A percentile compares a stretch with the other conserved stretches of the same genome.
phyloP scores from a whole-genome alignment of 805 yeast species.

The Candida jianshihensis region DNA sequence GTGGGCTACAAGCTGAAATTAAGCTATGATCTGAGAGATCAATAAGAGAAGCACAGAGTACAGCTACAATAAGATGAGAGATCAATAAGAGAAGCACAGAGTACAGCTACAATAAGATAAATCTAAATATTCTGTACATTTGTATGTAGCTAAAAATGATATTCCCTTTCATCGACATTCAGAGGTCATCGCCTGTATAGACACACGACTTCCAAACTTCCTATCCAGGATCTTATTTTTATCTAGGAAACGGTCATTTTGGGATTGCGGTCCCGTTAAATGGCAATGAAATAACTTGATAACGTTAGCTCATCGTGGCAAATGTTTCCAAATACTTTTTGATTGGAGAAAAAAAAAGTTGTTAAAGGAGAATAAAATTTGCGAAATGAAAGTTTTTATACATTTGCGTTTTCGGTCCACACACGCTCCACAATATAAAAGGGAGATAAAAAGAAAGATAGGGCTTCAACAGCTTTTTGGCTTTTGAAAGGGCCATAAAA shows the following conservation, averaged over 20 bases:
- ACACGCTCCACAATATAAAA: too few species aligned
- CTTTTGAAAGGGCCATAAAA: neutral
- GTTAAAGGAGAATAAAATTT: slow-evolving; percentile 1
- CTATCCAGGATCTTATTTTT: slow-evolving; percentile 22
- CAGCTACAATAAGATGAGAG: slow-evolving; percentile 17
- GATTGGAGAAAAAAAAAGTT: slow-evolving; percentile 21
- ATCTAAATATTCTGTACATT: slow-evolving; percentile 1
- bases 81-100: too few species aligned
- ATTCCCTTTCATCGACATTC: slow-evolving; percentile 27
- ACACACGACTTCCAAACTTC: slow-evolving; percentile 25
- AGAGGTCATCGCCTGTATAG: slow-evolving; percentile 18
- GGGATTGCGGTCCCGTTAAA: slow-evolving; percentile 23
- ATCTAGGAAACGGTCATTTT: slow-evolving; percentile 25
- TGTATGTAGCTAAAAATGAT: slow-evolving; percentile 5
- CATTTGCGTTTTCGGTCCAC: neutral
- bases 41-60: too few species aligned
- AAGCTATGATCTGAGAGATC: slow-evolving; percentile 15
- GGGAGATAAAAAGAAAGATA: too few species aligned
- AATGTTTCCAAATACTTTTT: slow-evolving; percentile 27
- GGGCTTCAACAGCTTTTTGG: neutral
- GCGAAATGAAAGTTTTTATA: neutral
- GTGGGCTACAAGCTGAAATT: slow-evolving; percentile 36
- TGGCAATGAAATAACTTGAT: slow-evolving; percentile 26
- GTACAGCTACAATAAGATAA: slow-evolving; percentile 18
- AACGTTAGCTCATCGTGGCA: slow-evolving; percentile 27